These are phyloP conservation scores for Nemophila menziesii DNA, from an alignment of 257 asterid species.

Conservation along the genomic window DNA sequence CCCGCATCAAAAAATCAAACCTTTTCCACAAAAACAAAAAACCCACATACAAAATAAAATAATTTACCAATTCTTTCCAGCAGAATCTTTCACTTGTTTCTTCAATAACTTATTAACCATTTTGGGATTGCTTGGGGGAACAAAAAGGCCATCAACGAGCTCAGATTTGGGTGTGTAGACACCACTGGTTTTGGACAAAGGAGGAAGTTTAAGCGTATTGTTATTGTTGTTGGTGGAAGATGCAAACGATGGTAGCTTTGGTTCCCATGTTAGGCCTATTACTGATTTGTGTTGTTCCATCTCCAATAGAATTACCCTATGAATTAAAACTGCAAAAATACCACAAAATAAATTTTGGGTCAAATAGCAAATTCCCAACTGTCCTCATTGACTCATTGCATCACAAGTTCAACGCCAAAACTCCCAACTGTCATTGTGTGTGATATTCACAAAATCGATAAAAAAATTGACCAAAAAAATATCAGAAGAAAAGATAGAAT, in stretches of 20 bases:
- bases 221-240: background rate
- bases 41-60: too few relatives aligned
- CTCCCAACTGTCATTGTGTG: too few relatives aligned
- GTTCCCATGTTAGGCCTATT: conserved; percentile 74
- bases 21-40: background rate
- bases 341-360: too few relatives aligned
- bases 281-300: conserved; percentile 3
- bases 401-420: too few relatives aligned
- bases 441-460: too few relatives aligned
- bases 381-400: too few relatives aligned
- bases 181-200: background rate
- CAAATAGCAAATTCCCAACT: too few relatives aligned
- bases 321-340: too few relatives aligned
- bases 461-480: too few relatives aligned
- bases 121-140: conserved; percentile 73
- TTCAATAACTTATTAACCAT: conserved; percentile 46
- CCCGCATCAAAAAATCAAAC: too few relatives aligned
- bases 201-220: background rate
- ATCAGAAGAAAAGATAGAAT: too few relatives aligned
- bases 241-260: conserved; percentile 37
- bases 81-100: conserved; percentile 70
- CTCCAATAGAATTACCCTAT: too few relatives aligned
- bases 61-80: conserved; percentile 71
- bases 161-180: conserved; percentile 37
- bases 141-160: conserved; percentile 71